A percentile compares a stretch with the other conserved stretches of the same genome.
Conservation (phyloP, 192 early-diverging fungal genomes). For the Coemansia sp. region DNA sequence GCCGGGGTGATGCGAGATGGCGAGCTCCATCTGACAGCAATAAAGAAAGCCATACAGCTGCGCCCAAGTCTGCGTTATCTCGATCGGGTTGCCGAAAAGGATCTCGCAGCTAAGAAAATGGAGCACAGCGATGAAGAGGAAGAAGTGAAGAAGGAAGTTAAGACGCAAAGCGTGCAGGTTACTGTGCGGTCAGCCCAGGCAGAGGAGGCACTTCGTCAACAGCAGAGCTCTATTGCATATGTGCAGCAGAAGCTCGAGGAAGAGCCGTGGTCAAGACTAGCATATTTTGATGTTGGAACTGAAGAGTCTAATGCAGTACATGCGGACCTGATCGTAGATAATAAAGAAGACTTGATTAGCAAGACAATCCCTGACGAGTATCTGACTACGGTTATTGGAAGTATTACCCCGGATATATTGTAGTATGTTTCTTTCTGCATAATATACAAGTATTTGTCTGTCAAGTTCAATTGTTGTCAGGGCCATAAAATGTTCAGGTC, state of each 20-base stretch:
- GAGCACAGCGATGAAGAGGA: slow-evolving; percentile 71
- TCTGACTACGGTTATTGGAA: slow-evolving; percentile 36
- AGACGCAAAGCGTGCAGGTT: slow-evolving; percentile 50
- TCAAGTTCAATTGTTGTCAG: not conserved
- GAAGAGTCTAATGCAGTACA: slow-evolving; percentile 24
- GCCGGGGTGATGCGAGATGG: slow-evolving; percentile 76
- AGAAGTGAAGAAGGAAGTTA: slow-evolving; percentile 52
- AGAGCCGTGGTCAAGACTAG: slow-evolving; percentile 69
- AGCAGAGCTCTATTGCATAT: slow-evolving; percentile 57
- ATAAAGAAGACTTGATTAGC: slow-evolving; percentile 26
- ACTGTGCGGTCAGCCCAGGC: slow-evolving; percentile 62
- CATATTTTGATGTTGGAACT: slow-evolving; percentile 58
- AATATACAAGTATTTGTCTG: not conserved
- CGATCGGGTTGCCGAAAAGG: slow-evolving; percentile 86
- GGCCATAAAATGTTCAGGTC: not conserved
- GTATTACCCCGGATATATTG: slow-evolving; percentile 27
- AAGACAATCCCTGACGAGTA: slow-evolving; percentile 38
- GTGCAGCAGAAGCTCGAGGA: slow-evolving; percentile 66
- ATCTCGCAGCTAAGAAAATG: slow-evolving; percentile 60
- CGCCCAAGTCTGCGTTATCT: slow-evolving; percentile 87
- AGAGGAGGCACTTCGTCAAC: slow-evolving; percentile 60
- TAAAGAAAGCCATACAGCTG: slow-evolving; percentile 74
- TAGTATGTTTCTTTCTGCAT: not conserved
- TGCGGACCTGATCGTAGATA: slow-evolving; percentile 31
- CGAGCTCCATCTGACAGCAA: slow-evolving; percentile 85